Evolutionary conservation across 1,284 basidiomycete species (phyloP), one percentile per base, ranked within the genome.

Genomic region (Entoloma clypeatum): DNA sequence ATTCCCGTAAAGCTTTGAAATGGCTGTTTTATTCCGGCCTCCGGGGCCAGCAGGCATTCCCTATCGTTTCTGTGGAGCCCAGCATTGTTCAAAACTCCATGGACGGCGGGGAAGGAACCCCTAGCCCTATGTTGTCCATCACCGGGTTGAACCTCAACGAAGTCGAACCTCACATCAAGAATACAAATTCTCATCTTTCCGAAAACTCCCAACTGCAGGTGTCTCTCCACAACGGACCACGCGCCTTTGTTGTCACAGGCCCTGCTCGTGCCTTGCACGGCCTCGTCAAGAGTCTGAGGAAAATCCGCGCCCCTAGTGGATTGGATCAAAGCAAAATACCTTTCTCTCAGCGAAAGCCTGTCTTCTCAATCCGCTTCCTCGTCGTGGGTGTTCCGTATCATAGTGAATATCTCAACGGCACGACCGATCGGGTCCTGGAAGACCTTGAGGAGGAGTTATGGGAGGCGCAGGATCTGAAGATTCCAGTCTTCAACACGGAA

Each of bases 301-400:
- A 95, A 65, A 75, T 94, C 52, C 84, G 87, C 54, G 95, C 94
- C 2, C 81, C 92, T 0, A 75, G 74, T 11, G 92, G 92, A 29
- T 73, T 86, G 28, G 95, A 99, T 58, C 95, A 99, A 68, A 90
- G 85, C 77, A 96, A 95, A 68, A 73, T 81, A 6, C 90, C 92
- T 17, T 95, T 86, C 72, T 93, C 91, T 25, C 93, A 98, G 69
- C 80, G 96, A 57, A 95, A 96, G 67, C 86, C 90, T 7, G 87
- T 92, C 10, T 98, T 99, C 67, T 89, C 82, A 39, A 81, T 90
- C 48, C 84, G 95, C 38, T 99, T 99, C 75, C 71, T 99, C 54
- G 88, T 91, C 21, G 88, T 99, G 56, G 87, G 85, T 49, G 94
- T 94, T 0, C 96, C 95, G 1, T 99, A 93, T 69, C 95, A 99